A percentile compares a stretch with the other conserved stretches of the same genome.
Evolutionary conservation across 2,329 filamentous ascomycete species (phyloP).

Genomic region (Phialophora chinensis): DNA sequence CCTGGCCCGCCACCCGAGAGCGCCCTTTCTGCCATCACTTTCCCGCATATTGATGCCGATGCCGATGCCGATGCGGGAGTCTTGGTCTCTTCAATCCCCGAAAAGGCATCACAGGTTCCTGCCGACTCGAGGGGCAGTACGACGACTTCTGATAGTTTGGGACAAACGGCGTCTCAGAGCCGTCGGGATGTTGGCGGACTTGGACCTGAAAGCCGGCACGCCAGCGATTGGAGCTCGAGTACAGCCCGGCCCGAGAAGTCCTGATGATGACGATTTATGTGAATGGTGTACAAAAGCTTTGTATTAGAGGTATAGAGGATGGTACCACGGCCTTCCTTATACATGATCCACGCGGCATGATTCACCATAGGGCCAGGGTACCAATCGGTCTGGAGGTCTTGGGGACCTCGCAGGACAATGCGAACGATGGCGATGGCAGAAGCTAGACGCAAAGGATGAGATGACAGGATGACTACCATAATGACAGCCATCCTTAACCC

Average conservation of each 20-base stretch:
- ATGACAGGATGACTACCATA: not conserved
- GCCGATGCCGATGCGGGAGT: slow-evolving; percentile 16
- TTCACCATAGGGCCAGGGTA: not conserved
- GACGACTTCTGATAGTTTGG: not conserved
- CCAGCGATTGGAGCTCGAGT: slow-evolving; percentile 34
- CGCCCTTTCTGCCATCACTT: slow-evolving; percentile 14
- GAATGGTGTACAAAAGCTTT: not conserved
- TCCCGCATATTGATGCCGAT: slow-evolving; percentile 7
- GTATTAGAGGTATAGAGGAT: not conserved
- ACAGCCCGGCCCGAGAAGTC: slow-evolving; percentile 27
- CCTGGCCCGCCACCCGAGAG: slow-evolving; percentile 32
- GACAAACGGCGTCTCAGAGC: not conserved
- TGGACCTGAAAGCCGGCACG: slow-evolving; percentile 13
- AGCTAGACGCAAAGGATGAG: not conserved
- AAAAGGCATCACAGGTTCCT: slow-evolving; percentile 1
- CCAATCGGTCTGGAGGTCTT: not conserved
- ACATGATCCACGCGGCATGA: not conserved
- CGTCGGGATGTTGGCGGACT: slow-evolving; percentile 27
- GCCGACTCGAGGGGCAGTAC: not conserved
- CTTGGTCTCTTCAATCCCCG: slow-evolving; percentile 14
- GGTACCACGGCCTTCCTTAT: not conserved
- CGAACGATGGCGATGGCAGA: not conserved
- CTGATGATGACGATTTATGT: not conserved
- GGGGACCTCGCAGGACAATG: not conserved
- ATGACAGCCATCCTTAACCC: not conserved